phyloP scores from a whole-genome alignment of 1,284 basidiomycete species.

The Thelephora terrestris region DNA sequence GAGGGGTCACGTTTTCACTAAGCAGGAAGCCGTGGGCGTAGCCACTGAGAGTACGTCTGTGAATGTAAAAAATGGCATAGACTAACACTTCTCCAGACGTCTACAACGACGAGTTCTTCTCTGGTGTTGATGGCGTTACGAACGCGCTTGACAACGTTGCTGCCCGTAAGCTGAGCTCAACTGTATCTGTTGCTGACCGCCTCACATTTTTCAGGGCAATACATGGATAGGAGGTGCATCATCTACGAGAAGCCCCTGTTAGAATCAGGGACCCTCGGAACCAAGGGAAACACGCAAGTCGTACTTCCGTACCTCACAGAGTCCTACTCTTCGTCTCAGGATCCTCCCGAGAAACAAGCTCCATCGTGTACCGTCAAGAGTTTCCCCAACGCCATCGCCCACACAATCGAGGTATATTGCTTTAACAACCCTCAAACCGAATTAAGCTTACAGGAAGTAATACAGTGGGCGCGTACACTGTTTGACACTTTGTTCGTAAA shows the following conservation, averaged over 20 bases:
- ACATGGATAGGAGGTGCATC: constrained; percentile 99
- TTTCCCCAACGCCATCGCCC: constrained; percentile 97
- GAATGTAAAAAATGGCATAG: neutral
- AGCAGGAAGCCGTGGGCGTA: constrained; percentile 91
- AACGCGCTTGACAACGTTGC: constrained; percentile 98
- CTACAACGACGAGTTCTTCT: constrained; percentile 89
- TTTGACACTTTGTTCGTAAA: constrained; percentile 94
- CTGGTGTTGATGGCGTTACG: constrained; percentile 87
- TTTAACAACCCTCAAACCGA: neutral
- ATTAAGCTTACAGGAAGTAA: constrained; percentile 4
- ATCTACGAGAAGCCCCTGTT: constrained; percentile 96
- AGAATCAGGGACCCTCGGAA: constrained; percentile 97
- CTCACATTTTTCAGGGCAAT: constrained; percentile 51
- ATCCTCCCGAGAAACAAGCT: constrained; percentile 97
- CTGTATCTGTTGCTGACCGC: neutral
- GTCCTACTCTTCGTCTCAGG: constrained; percentile 97
- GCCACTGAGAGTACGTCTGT: constrained; percentile 77
- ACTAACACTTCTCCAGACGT: constrained; percentile 44
- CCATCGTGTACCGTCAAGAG: constrained; percentile 99
- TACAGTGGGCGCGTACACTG: constrained; percentile 86
- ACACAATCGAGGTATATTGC: constrained; percentile 83
- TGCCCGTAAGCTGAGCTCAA: constrained; percentile 59
- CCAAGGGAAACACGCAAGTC: constrained; percentile 98
- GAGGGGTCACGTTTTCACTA: constrained; percentile 78
- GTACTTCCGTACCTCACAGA: constrained; percentile 94